Evolutionary conservation across 805 yeast species (phyloP), one percentile per base, ranked within the genome.

Genomic region (Candida silvatica): DNA sequence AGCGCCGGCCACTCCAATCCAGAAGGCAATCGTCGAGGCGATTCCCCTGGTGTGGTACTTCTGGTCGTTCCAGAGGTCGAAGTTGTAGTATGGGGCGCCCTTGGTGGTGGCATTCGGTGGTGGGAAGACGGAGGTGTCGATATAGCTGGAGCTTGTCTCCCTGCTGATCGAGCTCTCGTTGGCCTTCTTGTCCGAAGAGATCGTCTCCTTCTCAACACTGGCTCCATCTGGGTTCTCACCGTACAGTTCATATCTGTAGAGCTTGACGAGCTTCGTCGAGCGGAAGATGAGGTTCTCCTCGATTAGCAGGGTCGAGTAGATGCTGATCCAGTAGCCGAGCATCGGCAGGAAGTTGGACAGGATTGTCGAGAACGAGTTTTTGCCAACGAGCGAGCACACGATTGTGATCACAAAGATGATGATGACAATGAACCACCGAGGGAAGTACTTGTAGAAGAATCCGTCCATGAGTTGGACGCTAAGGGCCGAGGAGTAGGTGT

Each of bases 311-410:
- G 73, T 69, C 47, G 79, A 73, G 54, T 85, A 86, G 61, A 85
- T 82, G 38, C 88, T 74, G 37, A 83, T 73, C 95, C 95, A 85
- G 59, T 85, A 85, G 2, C 94, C 94, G 39, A 85, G 71, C 95
- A 85, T 85, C 7, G 95, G 95, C 48, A 85, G 62, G 58, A 85
- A 85, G 49, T 85, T 85, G 8, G 85, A 76, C 45, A 85, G 61
- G 40, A 86, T 83, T 3, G 74, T 66, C 37, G 84, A 66, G 52
- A 86, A 80, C 46, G 78, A 77, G 51, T 79, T 61, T 46, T 80
- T 68, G 8, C 95, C 95, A 17, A 72, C 88, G 39, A 84, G 59
- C 2, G 94, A 78, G 52, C 85, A 71, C 3, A 80, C 74, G 41
- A 82, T 62, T 48, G 78, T 81, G 17, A 81, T 59, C 1, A 64